phyloP scores from a whole-genome alignment of 495 filamentous ascomycete genomes.

The Lasiosphaeris hirsuta region DNA sequence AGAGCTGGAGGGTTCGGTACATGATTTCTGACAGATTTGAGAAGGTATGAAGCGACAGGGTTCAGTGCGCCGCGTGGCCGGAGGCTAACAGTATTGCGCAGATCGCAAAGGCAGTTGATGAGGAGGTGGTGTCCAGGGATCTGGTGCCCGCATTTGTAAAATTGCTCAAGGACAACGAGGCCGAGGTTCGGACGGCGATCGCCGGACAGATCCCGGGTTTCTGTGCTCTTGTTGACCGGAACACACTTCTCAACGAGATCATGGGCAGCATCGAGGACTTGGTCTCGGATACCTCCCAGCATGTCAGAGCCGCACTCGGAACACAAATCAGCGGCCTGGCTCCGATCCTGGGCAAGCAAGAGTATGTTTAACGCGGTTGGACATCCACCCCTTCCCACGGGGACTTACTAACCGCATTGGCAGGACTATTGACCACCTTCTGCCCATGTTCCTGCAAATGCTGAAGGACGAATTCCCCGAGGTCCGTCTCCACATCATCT shows the following conservation, averaged over 20 bases:
- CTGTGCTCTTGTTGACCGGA: conserved; percentile 80
- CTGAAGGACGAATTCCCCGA: conserved; percentile 99
- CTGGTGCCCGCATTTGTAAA: conserved; percentile 96
- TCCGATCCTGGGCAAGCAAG: conserved; percentile 94
- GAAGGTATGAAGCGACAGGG: conserved; percentile 58
- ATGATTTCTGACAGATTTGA: conserved; percentile 99
- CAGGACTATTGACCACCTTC: conserved; percentile 90
- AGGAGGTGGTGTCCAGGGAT: conserved; percentile 91
- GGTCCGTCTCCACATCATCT: conserved; percentile 96
- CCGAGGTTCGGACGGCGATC: conserved; percentile 95
- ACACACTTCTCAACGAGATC: conserved; percentile 89
- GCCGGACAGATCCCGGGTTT: conserved; percentile 98
- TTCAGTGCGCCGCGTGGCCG: background rate
- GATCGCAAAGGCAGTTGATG: conserved; percentile 97
- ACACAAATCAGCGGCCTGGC: conserved; percentile 97
- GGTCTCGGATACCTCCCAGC: conserved; percentile 92
- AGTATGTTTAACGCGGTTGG: conserved; percentile 72
- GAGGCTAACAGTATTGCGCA: conserved; percentile 32
- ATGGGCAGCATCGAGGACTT: conserved; percentile 96
- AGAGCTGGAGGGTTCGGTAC: conserved; percentile 98
- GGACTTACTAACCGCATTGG: conserved; percentile 14
- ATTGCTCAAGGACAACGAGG: conserved; percentile 93
- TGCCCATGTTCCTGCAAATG: conserved; percentile 99
- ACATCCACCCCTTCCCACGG: background rate
- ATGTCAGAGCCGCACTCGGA: conserved; percentile 90